Evolutionary conservation across 768 basidiomycete species (phyloP), one percentile per base, ranked within the genome.

Genomic region (Scleroderma citrinum): DNA sequence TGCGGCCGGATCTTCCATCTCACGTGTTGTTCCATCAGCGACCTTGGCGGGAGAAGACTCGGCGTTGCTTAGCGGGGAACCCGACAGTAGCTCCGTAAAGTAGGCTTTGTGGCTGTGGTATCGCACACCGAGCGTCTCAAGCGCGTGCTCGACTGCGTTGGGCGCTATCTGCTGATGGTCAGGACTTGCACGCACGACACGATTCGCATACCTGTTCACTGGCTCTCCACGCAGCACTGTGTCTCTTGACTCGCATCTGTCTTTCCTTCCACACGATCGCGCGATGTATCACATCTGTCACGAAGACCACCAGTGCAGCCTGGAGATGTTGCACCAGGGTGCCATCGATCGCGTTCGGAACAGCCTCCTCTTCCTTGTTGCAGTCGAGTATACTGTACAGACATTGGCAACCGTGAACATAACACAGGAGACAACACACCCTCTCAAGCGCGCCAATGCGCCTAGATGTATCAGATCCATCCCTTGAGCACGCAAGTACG

Each of bases 171-270:
- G 50, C 14, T 24, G 51, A 10, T 49, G 19, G 3, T 47, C 12
- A 52, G 44, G n/a, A 19, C 17, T n/a, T 14, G 11, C 19, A 3
- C 1, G 10, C 14, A 43, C 12, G 23, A 23, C 35, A 12, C 35
- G 11, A 17, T 4, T n/a, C 19, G 46, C 55, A 11, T 44, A 80
- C 77, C 56, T 76, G 69, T 26, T 71, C 70, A 12, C 69, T 69
- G 3, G 71, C 46, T 41, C 73, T 69, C 82, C 85, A 88, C 7
- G 73, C 81, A 56, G 77, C 83, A 41, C 77, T 77, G n/a, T n/a
- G n/a, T 35, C 70, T 68, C 64, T 86, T 87, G 58, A 83, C 59
- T 29, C 67, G 64, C 46, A 70, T 62, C 55, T 85, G 85, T 49
- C 82, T 76, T 56, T 85, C 82, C 36, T 77, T 76, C 32, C 74